Evolutionary conservation across 257 asterid species (phyloP).

Genomic region (Scutellaria barbata): DNA sequence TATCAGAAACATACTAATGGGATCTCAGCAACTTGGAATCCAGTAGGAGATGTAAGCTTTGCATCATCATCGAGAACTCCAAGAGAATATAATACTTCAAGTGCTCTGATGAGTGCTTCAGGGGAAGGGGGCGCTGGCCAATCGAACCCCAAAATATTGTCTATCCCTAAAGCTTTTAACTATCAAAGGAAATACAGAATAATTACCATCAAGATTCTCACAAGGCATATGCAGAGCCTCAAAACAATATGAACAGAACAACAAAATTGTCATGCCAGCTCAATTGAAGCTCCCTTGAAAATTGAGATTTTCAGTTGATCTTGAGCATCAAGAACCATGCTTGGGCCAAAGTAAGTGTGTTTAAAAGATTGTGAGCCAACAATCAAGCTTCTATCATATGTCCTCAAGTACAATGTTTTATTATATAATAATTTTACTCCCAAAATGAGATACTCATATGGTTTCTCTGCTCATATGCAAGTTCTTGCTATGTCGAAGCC

Average conservation of each 20-base stretch:
- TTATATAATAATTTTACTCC: background rate
- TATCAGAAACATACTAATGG: slow-evolving; percentile 66
- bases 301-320: background rate
- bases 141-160: slow-evolving; percentile 91
- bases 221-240: slow-evolving; percentile 3
- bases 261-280: background rate
- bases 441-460: background rate
- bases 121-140: slow-evolving; percentile 98
- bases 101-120: slow-evolving; percentile 94
- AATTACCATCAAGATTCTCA: slow-evolving; percentile 17
- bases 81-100: slow-evolving; percentile 90
- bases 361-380: background rate
- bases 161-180: slow-evolving; percentile 93
- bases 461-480: background rate
- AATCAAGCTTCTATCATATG: background rate
- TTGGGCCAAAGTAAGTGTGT: background rate
- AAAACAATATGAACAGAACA: background rate
- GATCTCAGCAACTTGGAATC: slow-evolving; percentile 96
- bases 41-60: slow-evolving; percentile 88
- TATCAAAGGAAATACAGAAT: slow-evolving; percentile 41
- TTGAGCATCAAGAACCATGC: background rate
- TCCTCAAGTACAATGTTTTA: background rate
- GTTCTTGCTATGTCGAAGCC: background rate
- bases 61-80: slow-evolving; percentile 93
- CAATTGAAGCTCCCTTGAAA: background rate